phyloP scores from a whole-genome alignment of 345 rosid genomes.

The Salix arbutifolia region DNA sequence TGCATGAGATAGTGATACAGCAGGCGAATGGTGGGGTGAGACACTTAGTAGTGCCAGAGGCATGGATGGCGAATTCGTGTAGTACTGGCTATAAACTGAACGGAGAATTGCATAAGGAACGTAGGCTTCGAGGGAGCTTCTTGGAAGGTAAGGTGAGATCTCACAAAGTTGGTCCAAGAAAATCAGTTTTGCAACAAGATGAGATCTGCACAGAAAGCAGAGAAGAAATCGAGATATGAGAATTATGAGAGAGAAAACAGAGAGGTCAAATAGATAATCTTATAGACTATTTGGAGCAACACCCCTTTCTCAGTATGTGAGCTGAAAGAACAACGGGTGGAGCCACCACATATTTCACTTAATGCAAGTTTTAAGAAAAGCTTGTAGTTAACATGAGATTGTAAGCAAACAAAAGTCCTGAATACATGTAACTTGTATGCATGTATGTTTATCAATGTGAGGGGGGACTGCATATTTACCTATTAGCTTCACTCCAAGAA shows the following conservation, averaged over 20 bases:
- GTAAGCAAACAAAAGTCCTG: not conserved
- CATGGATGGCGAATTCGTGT: constrained; percentile 61
- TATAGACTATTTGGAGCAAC: not conserved
- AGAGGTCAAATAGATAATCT: not conserved
- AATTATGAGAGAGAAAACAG: not conserved
- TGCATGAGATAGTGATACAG: constrained; percentile 54
- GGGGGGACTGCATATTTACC: constrained; percentile 35
- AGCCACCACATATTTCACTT: not conserved
- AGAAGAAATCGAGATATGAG: not conserved
- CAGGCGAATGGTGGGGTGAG: constrained; percentile 78
- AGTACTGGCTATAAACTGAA: constrained; percentile 86
- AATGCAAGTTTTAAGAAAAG: not conserved
- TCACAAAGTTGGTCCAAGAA: constrained; percentile 96
- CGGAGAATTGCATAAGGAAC: constrained; percentile 82
- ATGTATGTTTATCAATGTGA: not conserved
- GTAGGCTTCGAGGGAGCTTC: constrained; percentile 82
- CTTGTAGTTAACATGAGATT: not conserved
- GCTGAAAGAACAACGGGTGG: not conserved
- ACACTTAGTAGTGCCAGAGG: constrained; percentile 44
- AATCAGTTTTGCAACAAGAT: constrained; percentile 84
- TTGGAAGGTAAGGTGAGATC: constrained; percentile 81
- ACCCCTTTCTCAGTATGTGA: not conserved
- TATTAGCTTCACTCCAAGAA: constrained; percentile 77
- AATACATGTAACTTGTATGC: not conserved
- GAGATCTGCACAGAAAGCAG: constrained; percentile 53